A percentile compares a stretch with the other conserved stretches of the same genome.
Conservation (phyloP, 2,329 filamentous ascomycete genomes). For the Karstenula rhodostoma region DNA sequence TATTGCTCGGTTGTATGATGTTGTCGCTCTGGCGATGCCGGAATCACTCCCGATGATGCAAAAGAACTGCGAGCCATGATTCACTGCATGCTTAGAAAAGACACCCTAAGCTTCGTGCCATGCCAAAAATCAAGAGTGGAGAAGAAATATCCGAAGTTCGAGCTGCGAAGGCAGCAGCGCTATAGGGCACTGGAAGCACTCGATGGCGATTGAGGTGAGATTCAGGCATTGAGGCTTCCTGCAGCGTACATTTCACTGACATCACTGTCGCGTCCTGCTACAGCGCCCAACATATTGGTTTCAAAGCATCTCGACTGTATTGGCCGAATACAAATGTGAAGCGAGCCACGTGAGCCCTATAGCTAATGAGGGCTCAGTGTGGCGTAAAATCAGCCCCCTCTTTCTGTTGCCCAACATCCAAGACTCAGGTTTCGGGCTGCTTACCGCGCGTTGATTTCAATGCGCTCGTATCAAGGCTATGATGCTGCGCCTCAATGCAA, state of each 20-base stretch:
- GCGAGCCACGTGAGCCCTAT: not conserved
- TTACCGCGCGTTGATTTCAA: not conserved
- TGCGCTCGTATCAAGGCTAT: not conserved
- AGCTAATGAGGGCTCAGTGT: not conserved
- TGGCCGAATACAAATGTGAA: not conserved
- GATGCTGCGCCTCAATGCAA: slow-evolving; percentile 9
- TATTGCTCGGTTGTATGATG: slow-evolving; percentile 3
- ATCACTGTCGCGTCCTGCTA: slow-evolving; percentile 3
- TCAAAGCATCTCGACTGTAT: not conserved
- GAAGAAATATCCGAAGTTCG: not conserved
- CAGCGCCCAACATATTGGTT: not conserved
- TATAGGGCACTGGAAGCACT: not conserved
- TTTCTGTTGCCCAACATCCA: not conserved
- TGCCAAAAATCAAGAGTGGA: slow-evolving; percentile 4
- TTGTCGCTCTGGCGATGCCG: slow-evolving; percentile 2
- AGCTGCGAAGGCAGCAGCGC: slow-evolving; percentile 1
- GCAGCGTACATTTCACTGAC: not conserved
- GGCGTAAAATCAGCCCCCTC: not conserved
- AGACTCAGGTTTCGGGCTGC: not conserved
- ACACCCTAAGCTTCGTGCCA: slow-evolving; percentile 1
- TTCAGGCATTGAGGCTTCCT: not conserved
- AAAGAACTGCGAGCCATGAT: slow-evolving; percentile 14
- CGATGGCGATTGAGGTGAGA: not conserved
- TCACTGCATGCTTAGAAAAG: not conserved
- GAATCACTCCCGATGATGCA: slow-evolving; percentile 9